Conservation (phyloP, 2,329 filamentous ascomycete genomes). For the Dendryphion nanum region DNA sequence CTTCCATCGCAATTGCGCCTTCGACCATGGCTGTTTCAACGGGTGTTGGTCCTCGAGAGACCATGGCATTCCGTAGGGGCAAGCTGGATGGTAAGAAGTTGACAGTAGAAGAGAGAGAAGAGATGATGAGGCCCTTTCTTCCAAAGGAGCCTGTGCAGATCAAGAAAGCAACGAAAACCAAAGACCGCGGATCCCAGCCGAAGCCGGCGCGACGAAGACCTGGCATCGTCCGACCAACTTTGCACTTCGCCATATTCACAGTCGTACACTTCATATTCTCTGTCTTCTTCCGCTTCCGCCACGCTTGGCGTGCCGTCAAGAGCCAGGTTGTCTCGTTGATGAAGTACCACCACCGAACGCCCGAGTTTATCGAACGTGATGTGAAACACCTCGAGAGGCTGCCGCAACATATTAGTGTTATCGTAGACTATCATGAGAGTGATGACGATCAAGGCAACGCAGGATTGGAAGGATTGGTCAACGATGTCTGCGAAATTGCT, state of each 20-base stretch:
- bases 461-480: conserved; percentile 78
- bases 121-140: conserved; percentile 52
- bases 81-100: conserved; percentile 42
- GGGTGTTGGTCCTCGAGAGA: conserved; percentile 29
- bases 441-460: conserved; percentile 63
- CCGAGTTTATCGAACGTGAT: conserved; percentile 87
- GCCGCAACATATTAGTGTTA: conserved; percentile 83
- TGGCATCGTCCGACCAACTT: conserved; percentile 58
- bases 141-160: conserved; percentile 36
- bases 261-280: conserved; percentile 81
- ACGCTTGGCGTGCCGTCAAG: conserved; percentile 73
- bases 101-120: conserved; percentile 49
- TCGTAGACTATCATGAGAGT: conserved; percentile 69
- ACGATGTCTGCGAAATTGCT: conserved; percentile 86
- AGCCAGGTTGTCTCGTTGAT: conserved; percentile 78
- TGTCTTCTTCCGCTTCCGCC: conserved; percentile 78
- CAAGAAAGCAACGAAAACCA: conserved; percentile 2
- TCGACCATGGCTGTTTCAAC: conserved; percentile 30
- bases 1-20: conserved; percentile 11
- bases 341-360: conserved; percentile 94
- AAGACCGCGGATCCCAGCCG: conserved; percentile 10
- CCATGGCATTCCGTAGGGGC: conserved; percentile 33
- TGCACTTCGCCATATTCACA: conserved; percentile 67
- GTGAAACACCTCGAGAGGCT: conserved; percentile 71
- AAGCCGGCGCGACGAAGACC: conserved; percentile 44